phyloP scores from a whole-genome alignment of 2,329 filamentous ascomycete species.

The Ampelomyces quisqualis region DNA sequence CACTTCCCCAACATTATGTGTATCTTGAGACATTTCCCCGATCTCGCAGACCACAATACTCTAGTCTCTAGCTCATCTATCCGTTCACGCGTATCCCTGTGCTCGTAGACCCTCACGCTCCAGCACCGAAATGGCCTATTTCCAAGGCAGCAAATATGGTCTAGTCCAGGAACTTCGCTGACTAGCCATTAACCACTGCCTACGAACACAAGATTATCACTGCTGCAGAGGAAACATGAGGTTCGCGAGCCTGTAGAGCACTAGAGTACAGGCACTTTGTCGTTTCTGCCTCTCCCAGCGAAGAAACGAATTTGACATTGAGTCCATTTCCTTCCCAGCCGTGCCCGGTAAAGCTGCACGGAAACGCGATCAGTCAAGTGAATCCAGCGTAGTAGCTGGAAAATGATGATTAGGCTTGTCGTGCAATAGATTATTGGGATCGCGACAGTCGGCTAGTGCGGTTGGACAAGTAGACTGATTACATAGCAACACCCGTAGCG shows the following conservation, averaged over 20 bases:
- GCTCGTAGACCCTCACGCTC: no score
- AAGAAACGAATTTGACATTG: no score
- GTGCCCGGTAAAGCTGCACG: constrained; percentile 26
- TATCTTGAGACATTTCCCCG: constrained; percentile 24
- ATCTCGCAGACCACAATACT: constrained; percentile 5
- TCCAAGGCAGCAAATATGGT: no score
- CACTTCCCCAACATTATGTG: constrained; percentile 18
- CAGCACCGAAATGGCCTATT: no score
- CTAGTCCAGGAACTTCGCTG: constrained; percentile 9
- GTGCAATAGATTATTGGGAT: no score
- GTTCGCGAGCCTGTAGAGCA: constrained; percentile 13
- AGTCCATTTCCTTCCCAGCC: constrained; percentile 24
- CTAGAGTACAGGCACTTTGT: constrained; percentile 13
- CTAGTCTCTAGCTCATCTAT: constrained; percentile 2
- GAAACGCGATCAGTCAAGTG: constrained; percentile 37
- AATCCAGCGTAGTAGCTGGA: no score
- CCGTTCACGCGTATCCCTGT: no score
- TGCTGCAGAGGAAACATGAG: constrained; percentile 19
- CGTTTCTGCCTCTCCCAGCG: constrained; percentile 28
- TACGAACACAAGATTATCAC: constrained; percentile 14
- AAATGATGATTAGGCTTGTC: no score
- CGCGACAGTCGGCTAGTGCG: no score
- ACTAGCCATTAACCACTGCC: constrained; percentile 11
- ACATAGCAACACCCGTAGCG: no score
- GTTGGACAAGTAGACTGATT: no score